A percentile compares a stretch with the other conserved stretches of the same genome.
These are phyloP conservation scores for Colletotrichum falcatum DNA, from an alignment of 2,329 filamentous ascomycete species.

Conservation along the genomic window DNA sequence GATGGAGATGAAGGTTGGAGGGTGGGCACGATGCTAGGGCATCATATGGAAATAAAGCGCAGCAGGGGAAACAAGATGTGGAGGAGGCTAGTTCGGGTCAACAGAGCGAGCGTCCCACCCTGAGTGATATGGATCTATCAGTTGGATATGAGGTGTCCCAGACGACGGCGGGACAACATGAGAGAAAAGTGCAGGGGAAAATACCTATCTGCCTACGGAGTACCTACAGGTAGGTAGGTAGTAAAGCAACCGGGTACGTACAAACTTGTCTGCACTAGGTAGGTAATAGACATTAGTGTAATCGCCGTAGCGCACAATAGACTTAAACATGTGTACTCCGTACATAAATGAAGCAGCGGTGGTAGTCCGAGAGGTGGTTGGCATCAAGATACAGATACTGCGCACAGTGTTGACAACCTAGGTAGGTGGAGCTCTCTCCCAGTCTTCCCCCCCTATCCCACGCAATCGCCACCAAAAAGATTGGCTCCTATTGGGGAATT, in stretches of 20 bases:
- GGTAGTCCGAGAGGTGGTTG: constrained; percentile 7
- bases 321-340: background rate
- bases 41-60: constrained; percentile 39
- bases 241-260: constrained; percentile 8
- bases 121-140: constrained; percentile 40
- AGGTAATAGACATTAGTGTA: constrained; percentile 19
- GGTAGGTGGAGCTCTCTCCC: constrained; percentile 7
- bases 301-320: background rate
- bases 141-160: constrained; percentile 37
- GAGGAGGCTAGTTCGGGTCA: constrained; percentile 33
- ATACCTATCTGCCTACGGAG: too few species aligned
- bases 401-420: background rate
- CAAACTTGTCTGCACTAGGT: background rate
- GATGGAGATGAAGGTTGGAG: constrained; percentile 35
- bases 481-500: constrained; percentile 38
- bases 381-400: background rate
- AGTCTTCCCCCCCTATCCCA: constrained; percentile 30
- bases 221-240: constrained; percentile 2
- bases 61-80: constrained; percentile 35
- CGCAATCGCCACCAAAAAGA: constrained; percentile 36
- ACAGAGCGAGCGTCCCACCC: constrained; percentile 34
- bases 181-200: constrained; percentile 34
- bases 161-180: constrained; percentile 41
- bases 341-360: background rate
- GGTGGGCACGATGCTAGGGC: constrained; percentile 33